These are phyloP conservation scores for Sanghuangporus sanghuang DNA, from an alignment of 1,284 basidiomycete genomes.

Conservation along the genomic window DNA sequence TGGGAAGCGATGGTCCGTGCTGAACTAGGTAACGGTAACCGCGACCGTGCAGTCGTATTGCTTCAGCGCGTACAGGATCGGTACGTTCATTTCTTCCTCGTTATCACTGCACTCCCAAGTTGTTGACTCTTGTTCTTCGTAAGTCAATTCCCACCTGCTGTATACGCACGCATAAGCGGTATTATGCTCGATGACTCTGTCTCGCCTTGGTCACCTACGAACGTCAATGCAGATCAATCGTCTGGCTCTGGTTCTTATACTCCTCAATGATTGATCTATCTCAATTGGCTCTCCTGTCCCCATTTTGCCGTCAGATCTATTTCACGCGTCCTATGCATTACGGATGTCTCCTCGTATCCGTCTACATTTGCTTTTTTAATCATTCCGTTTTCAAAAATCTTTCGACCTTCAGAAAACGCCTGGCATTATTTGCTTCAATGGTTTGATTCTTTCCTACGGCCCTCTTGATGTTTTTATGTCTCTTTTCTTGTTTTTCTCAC, in stretches of 20 bases:
- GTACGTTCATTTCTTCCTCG: conserved; percentile 33
- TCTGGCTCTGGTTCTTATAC: background rate
- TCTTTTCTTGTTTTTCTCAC: background rate
- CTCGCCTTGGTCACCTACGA: conserved; percentile 13
- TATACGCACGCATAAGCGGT: conserved; percentile 59
- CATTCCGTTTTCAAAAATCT: background rate
- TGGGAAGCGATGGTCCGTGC: conserved; percentile 95
- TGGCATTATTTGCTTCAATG: background rate
- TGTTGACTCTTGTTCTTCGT: background rate
- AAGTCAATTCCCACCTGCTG: conserved; percentile 71
- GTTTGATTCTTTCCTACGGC: background rate
- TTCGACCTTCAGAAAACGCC: background rate
- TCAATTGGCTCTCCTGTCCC: background rate
- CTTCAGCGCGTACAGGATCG: conserved; percentile 74
- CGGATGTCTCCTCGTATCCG: background rate
- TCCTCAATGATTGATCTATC: background rate
- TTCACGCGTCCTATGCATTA: background rate
- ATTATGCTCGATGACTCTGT: conserved; percentile 49
- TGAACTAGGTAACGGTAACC: conserved; percentile 78
- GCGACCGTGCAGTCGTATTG: conserved; percentile 64
- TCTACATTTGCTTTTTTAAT: background rate
- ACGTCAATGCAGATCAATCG: background rate
- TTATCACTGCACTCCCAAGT: background rate
- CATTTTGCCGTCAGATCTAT: background rate
- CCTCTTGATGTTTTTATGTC: background rate